Evolutionary conservation across 257 asterid genomes (phyloP).

Genomic region (Mitragyna speciosa): DNA sequence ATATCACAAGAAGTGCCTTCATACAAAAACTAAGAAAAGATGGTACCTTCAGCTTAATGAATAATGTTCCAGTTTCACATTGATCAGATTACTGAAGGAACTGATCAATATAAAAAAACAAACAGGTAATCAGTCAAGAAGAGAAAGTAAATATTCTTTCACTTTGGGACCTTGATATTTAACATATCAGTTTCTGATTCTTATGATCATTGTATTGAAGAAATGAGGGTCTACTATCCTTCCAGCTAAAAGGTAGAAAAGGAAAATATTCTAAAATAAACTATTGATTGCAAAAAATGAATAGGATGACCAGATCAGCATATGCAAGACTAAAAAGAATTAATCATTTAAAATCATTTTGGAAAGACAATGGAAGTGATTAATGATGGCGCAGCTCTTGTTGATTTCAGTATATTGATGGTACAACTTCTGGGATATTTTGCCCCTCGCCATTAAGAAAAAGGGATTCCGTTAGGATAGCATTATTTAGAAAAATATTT

Average conservation of each 20-base stretch:
- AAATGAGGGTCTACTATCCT: not conserved
- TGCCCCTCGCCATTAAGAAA: no score
- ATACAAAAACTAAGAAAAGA: not conserved
- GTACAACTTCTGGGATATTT: no score
- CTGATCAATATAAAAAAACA: not conserved
- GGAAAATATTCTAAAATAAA: not conserved
- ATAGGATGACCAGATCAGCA: not conserved
- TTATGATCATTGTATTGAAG: no score
- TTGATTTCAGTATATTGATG: no score
- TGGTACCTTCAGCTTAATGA: not conserved
- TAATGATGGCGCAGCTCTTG: no score
- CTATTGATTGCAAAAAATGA: not conserved
- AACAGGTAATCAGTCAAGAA: no score
- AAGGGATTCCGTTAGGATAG: no score
- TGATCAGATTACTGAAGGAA: not conserved
- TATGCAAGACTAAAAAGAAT: not conserved
- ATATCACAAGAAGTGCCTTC: not conserved
- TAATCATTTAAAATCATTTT: not conserved
- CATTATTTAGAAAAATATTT: no score
- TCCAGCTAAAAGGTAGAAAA: not conserved
- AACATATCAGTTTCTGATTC: no score
- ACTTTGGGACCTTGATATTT: no score
- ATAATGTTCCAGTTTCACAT: not conserved
- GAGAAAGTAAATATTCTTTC: no score
- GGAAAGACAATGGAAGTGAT: no score